Evolutionary conservation across 2,329 filamentous ascomycete species (phyloP).

Genomic region (Rutstroemia sp.): DNA sequence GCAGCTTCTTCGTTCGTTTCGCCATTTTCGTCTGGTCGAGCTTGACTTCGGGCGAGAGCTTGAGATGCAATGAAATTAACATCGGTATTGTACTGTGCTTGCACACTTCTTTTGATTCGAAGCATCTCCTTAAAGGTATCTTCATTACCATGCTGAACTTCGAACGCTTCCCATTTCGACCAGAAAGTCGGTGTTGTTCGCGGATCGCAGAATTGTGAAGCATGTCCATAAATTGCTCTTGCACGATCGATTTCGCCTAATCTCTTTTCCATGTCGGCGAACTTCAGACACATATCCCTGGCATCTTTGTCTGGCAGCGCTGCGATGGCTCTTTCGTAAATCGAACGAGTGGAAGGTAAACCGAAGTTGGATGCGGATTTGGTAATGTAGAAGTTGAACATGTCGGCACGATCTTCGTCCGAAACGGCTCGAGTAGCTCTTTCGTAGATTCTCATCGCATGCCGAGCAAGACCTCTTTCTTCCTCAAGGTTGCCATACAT

Average conservation of each 20-base stretch:
- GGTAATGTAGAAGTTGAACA: slow-evolving; percentile 99
- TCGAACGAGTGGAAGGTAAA: slow-evolving; percentile 84
- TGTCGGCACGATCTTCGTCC: slow-evolving; percentile 89
- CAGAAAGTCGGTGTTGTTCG: slow-evolving; percentile 86
- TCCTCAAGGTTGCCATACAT: slow-evolving; percentile 99
- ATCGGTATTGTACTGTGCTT: slow-evolving; percentile 97
- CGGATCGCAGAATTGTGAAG: slow-evolving; percentile 94
- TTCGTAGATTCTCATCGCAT: slow-evolving; percentile 99
- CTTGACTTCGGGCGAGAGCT: slow-evolving; percentile 75
- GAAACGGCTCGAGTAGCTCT: slow-evolving; percentile 89
- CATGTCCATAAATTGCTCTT: slow-evolving; percentile 91
- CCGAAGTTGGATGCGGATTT: slow-evolving; percentile 98
- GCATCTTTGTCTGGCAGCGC: slow-evolving; percentile 90
- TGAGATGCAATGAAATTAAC: slow-evolving; percentile 98
- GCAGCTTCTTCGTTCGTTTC: slow-evolving; percentile 42
- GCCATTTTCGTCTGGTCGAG: slow-evolving; percentile 36
- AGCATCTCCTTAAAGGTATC: slow-evolving; percentile 99
- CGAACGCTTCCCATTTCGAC: slow-evolving; percentile 95
- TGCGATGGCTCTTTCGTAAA: slow-evolving; percentile 93
- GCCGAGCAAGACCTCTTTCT: slow-evolving; percentile 84
- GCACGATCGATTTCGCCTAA: slow-evolving; percentile 92
- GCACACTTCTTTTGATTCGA: slow-evolving; percentile 91
- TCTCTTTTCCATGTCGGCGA: slow-evolving; percentile 91
- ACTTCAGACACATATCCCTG: slow-evolving; percentile 97
- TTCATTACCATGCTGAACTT: slow-evolving; percentile 96